Evolutionary conservation across 2,329 filamentous ascomycete genomes (phyloP).

Genomic region (Aspergillus sp.): DNA sequence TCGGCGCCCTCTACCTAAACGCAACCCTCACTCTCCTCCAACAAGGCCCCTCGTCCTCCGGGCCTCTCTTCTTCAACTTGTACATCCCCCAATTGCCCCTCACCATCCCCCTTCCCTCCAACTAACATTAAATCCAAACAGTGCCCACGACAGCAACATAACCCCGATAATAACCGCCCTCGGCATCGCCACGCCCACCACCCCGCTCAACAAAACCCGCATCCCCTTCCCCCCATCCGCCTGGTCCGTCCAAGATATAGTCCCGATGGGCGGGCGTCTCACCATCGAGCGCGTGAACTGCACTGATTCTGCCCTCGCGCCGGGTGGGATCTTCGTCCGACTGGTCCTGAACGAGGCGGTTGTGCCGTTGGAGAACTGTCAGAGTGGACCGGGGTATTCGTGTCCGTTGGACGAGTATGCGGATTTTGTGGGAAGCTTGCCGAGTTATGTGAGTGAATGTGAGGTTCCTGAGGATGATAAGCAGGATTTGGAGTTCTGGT

Average conservation of each 20-base stretch:
- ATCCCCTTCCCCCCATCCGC: constrained; percentile 20
- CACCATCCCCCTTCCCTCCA: neutral
- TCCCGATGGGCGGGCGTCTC: constrained; percentile 25
- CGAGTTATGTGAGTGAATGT: constrained; percentile 10
- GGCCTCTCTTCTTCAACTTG: constrained; percentile 21
- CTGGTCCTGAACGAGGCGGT: constrained; percentile 28
- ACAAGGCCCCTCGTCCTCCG: constrained; percentile 19
- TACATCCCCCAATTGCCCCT: neutral
- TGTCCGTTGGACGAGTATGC: constrained; percentile 20
- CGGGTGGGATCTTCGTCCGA: constrained; percentile 22
- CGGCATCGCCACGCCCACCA: constrained; percentile 20
- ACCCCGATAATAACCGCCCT: constrained; percentile 25
- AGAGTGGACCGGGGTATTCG: constrained; percentile 23
- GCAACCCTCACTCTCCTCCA: constrained; percentile 23
- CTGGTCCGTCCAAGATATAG: constrained; percentile 22
- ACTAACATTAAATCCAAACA: neutral
- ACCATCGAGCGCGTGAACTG: constrained; percentile 27
- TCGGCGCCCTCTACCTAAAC: constrained; percentile 26
- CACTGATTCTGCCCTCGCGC: constrained; percentile 16
- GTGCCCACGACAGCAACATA: constrained; percentile 19
- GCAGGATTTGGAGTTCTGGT: neutral
- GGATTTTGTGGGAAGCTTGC: constrained; percentile 11
- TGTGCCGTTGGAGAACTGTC: constrained; percentile 19
- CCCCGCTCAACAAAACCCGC: constrained; percentile 21
- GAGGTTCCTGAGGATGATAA: neutral